A percentile compares a stretch with the other conserved stretches of the same genome.
These are phyloP conservation scores for Blastomyces percursus DNA, from an alignment of 2,329 filamentous ascomycete species.

Conservation along the genomic window DNA sequence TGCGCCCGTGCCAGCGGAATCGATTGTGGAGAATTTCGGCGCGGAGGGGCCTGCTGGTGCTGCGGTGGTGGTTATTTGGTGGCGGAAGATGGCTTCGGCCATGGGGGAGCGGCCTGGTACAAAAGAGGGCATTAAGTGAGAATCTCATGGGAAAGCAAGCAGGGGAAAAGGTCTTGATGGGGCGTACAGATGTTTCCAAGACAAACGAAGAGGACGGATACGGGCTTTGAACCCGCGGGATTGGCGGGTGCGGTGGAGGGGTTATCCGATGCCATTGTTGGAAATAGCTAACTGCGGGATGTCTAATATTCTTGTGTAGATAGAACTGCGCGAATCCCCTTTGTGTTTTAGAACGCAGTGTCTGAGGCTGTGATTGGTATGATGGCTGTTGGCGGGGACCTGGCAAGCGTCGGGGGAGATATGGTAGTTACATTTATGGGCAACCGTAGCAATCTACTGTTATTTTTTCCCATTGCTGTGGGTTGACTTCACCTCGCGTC, in stretches of 20 bases:
- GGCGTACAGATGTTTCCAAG: slow-evolving; percentile 80
- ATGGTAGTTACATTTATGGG: no score
- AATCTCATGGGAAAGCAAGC: neutral
- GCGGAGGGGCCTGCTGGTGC: slow-evolving; percentile 46
- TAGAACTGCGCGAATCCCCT: neutral
- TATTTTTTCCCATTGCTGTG: no score
- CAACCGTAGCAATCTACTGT: no score
- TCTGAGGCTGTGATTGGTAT: neutral
- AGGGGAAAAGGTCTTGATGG: slow-evolving; percentile 1
- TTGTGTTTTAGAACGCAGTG: neutral
- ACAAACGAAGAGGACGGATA: slow-evolving; percentile 87
- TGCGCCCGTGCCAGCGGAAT: slow-evolving; percentile 81
- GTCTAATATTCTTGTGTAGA: neutral
- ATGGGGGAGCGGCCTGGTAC: slow-evolving; percentile 62
- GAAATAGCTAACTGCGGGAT: neutral
- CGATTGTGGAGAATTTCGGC: slow-evolving; percentile 54
- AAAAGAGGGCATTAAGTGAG: neutral
- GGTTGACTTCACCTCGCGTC: no score
- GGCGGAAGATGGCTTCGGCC: slow-evolving; percentile 87
- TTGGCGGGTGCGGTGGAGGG: neutral
- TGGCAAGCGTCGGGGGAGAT: no score
- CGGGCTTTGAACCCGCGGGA: slow-evolving; percentile 15
- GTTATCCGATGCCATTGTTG: neutral
- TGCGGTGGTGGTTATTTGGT: slow-evolving; percentile 49
- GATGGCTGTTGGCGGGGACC: neutral